Evolutionary conservation across 108 stramenopile genomes (phyloP).

Genomic region (Cylindrotheca fusiformis): DNA sequence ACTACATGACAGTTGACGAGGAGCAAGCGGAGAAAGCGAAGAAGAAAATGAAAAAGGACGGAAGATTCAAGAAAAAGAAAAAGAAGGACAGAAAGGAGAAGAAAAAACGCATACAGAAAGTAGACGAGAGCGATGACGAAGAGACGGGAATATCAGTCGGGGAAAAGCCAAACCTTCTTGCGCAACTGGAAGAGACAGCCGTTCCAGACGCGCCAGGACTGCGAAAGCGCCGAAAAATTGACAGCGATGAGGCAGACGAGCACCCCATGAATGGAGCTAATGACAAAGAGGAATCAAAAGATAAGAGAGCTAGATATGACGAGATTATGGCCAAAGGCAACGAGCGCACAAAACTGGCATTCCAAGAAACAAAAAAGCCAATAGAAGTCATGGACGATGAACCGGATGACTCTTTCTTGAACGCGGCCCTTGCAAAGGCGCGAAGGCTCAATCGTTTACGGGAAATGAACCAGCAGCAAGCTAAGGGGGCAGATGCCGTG

Average conservation of each 20-base stretch:
- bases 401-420: slow-evolving; percentile 83
- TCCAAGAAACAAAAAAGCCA: slow-evolving; percentile 20
- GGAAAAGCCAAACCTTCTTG: slow-evolving; percentile 20
- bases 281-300: slow-evolving; percentile 20
- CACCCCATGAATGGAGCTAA: slow-evolving; percentile 19
- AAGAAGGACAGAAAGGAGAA: slow-evolving; percentile 59
- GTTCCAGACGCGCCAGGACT: slow-evolving; percentile 12
- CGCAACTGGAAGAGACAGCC: slow-evolving; percentile 39
- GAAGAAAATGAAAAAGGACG: slow-evolving; percentile 40
- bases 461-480: slow-evolving; percentile 38
- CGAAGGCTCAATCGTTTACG: slow-evolving; percentile 70
- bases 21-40: slow-evolving; percentile 33
- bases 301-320: slow-evolving; percentile 58
- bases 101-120: slow-evolving; percentile 43
- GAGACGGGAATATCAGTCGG: slow-evolving; percentile 3
- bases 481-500: slow-evolving; percentile 68
- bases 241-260: slow-evolving; percentile 43
- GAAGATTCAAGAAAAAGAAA: slow-evolving; percentile 51
- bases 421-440: slow-evolving; percentile 88
- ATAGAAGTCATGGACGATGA: slow-evolving; percentile 43
- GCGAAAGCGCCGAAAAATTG: slow-evolving; percentile 34
- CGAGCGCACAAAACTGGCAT: slow-evolving; percentile 56
- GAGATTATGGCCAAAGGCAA: slow-evolving; percentile 84
- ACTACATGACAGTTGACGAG: slow-evolving; percentile 83
- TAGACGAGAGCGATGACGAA: slow-evolving; percentile 40